Evolutionary conservation across 768 basidiomycete genomes (phyloP).

Genomic region (Lentinula raphanica): DNA sequence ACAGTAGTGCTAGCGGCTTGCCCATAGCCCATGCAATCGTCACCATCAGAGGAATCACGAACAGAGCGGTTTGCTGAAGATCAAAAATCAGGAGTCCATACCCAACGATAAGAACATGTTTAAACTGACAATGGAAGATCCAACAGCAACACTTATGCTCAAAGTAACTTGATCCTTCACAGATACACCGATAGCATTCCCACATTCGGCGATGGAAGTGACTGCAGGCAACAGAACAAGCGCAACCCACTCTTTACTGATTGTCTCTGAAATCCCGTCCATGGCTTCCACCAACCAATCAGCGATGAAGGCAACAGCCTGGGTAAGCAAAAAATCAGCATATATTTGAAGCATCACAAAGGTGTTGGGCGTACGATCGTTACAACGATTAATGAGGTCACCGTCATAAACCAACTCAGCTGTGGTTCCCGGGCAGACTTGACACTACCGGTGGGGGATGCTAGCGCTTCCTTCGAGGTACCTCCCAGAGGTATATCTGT

Average conservation of each 20-base stretch:
- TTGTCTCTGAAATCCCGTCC: conserved; percentile 62
- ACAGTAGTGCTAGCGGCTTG: conserved; percentile 75
- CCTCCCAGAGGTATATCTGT: background rate
- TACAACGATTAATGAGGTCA: conserved; percentile 49
- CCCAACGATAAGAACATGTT: background rate
- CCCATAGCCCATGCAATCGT: conserved; percentile 75
- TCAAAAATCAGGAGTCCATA: too few relatives aligned
- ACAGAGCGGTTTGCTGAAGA: conserved; percentile 64
- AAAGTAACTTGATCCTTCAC: conserved; percentile 79
- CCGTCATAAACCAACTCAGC: conserved; percentile 54
- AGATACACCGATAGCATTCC: conserved; percentile 87
- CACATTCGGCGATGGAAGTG: conserved; percentile 79
- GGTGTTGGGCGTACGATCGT: conserved; percentile 49
- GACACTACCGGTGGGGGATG: background rate
- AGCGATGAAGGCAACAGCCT: conserved; percentile 55
- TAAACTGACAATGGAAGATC: conserved; percentile 62
- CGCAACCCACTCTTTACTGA: conserved; percentile 87
- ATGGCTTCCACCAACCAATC: conserved; percentile 79
- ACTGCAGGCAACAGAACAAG: conserved; percentile 85
- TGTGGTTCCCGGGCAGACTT: conserved; percentile 38
- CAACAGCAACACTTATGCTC: conserved; percentile 79
- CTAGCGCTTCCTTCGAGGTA: background rate
- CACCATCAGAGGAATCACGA: conserved; percentile 71
- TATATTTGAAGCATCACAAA: background rate
- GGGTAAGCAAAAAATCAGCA: background rate